Conservation (phyloP, 179 eudicot species). For the Silene coronaria region DNA sequence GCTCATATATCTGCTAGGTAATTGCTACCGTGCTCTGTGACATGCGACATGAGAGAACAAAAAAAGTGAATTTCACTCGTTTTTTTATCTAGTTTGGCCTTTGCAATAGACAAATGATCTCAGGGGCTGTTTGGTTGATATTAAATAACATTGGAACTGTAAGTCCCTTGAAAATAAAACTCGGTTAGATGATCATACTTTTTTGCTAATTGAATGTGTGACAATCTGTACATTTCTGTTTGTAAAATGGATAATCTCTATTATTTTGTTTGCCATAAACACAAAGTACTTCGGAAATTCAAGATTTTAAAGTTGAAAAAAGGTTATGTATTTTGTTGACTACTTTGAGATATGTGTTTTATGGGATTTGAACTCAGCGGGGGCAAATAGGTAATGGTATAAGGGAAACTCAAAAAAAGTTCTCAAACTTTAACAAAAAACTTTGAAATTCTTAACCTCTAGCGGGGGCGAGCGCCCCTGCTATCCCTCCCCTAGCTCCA, state of each 20-base stretch:
- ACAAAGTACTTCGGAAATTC: not conserved
- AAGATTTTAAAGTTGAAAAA: not conserved
- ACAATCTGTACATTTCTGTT: not conserved
- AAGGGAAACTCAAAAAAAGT: too few relatives aligned
- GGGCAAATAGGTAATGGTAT: too few relatives aligned
- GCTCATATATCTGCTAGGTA: constrained; percentile 1
- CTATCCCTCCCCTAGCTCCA: too few relatives aligned
- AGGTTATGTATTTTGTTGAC: not conserved
- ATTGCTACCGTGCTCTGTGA: not conserved
- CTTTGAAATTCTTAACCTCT: too few relatives aligned
- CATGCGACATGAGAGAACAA: not conserved
- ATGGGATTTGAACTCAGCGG: too few relatives aligned
- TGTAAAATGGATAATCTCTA: not conserved
- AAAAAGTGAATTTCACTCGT: not conserved
- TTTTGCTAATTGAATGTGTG: too few relatives aligned
- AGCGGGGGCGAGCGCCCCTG: too few relatives aligned
- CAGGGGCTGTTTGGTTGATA: not conserved
- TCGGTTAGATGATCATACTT: not conserved
- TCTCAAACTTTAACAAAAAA: too few relatives aligned
- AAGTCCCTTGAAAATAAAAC: not conserved
- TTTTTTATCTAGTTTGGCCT: not conserved
- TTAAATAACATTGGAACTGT: not conserved
- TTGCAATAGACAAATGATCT: not conserved
- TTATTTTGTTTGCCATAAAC: not conserved
- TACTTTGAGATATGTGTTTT: not conserved